Evolutionary conservation across 2,329 filamentous ascomycete species (phyloP).

Genomic region (Lasiodiplodia hormozganensis): DNA sequence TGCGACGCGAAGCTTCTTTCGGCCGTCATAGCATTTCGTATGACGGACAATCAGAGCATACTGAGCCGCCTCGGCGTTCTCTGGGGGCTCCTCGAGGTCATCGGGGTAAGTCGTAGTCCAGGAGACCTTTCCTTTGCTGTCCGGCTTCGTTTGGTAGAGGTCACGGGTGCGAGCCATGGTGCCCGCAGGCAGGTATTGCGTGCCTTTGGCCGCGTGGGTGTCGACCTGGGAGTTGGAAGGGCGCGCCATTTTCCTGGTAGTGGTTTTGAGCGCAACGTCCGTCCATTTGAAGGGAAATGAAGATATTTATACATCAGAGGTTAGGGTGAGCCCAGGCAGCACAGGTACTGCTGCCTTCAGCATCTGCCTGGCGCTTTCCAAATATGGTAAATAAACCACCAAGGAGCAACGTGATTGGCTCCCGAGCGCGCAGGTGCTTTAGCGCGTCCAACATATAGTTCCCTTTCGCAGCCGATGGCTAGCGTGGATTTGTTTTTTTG

Average conservation of each 20-base stretch:
- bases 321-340: not conserved
- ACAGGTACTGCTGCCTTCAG: slow-evolving; percentile 14
- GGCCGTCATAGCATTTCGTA: slow-evolving; percentile 33
- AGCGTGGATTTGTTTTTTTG: no score
- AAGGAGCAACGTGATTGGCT: not conserved
- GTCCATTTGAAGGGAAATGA: not conserved
- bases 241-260: not conserved
- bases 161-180: slow-evolving; percentile 21
- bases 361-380: not conserved
- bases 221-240: not conserved
- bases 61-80: slow-evolving; percentile 34
- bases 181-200: slow-evolving; percentile 10
- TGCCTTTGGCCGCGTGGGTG: not conserved
- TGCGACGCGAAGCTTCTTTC: slow-evolving; percentile 32
- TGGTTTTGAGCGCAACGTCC: not conserved
- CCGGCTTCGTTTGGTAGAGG: slow-evolving; percentile 28
- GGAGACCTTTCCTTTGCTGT: slow-evolving; percentile 18
- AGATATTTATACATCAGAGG: not conserved
- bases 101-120: slow-evolving; percentile 29
- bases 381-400: not conserved
- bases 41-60: slow-evolving; percentile 35
- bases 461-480: no score
- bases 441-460: not conserved
- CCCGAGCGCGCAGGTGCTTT: not conserved
- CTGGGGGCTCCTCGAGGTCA: slow-evolving; percentile 24